Conservation (phyloP, 1,284 basidiomycete genomes). For the Bondarzewia mesenterica region DNA sequence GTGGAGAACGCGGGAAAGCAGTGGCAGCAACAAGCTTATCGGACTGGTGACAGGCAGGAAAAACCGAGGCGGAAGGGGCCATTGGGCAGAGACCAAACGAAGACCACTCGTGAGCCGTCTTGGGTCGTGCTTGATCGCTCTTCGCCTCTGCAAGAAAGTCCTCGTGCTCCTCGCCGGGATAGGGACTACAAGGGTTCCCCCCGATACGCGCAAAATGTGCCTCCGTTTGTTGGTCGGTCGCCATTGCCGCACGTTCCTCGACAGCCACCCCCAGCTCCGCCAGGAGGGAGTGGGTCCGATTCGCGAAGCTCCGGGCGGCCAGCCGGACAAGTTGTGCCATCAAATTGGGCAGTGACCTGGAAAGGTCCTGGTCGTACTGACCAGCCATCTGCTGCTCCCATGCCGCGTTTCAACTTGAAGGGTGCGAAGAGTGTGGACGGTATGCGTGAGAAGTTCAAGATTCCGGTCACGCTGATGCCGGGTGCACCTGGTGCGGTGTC, state of each 20-base stretch:
- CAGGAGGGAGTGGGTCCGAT: constrained; percentile 14
- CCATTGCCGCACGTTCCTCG: constrained; percentile 9
- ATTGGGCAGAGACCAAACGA: constrained; percentile 5
- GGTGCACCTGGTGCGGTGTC: constrained; percentile 5
- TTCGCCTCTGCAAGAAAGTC: neutral
- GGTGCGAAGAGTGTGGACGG: constrained; percentile 14
- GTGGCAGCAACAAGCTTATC: neutral
- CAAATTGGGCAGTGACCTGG: constrained; percentile 39
- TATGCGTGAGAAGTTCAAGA: constrained; percentile 11
- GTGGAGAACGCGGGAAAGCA: constrained; percentile 27
- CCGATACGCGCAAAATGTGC: neutral
- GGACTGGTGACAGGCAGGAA: constrained; percentile 1
- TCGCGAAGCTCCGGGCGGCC: constrained; percentile 7
- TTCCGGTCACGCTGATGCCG: neutral
- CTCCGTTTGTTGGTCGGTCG: neutral
- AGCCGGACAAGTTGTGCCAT: constrained; percentile 26
- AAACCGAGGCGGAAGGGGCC: constrained; percentile 1
- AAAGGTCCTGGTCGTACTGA: constrained; percentile 30
- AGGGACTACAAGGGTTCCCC: neutral
- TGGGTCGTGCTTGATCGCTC: constrained; percentile 9
- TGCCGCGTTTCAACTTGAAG: constrained; percentile 7
- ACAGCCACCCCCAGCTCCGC: constrained; percentile 26
- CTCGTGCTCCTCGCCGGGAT: neutral
- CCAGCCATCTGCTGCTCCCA: constrained; percentile 5
- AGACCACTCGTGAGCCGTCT: constrained; percentile 8